phyloP scores from a whole-genome alignment of 2,329 filamentous ascomycete species.

The Pseudopithomyces chartarum region DNA sequence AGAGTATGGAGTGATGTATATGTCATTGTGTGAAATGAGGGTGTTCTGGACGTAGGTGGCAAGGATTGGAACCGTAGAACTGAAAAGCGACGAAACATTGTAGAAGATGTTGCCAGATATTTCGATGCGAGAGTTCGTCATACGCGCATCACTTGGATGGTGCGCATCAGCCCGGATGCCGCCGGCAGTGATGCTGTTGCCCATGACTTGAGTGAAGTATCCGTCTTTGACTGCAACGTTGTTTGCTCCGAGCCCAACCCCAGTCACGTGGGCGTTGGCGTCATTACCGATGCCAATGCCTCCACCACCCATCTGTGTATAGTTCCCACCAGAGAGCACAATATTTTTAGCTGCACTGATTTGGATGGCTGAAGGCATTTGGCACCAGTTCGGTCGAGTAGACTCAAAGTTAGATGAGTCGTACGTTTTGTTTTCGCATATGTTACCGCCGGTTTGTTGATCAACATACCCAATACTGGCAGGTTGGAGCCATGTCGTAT shows the following conservation, averaged over 20 bases:
- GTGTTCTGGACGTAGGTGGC: slow-evolving; percentile 17
- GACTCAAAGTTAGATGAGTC: slow-evolving; percentile 19
- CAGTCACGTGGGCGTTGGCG: slow-evolving; percentile 18
- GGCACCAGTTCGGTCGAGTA: slow-evolving; percentile 18
- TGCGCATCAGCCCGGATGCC: slow-evolving; percentile 18
- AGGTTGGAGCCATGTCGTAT: slow-evolving; percentile 19
- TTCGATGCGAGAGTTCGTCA: slow-evolving; percentile 16
- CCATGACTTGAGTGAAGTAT: slow-evolving; percentile 22
- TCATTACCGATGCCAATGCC: slow-evolving; percentile 22
- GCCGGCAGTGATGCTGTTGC: slow-evolving; percentile 21
- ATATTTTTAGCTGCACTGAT: slow-evolving; percentile 22
- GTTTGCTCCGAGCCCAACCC: slow-evolving; percentile 13
- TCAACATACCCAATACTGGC: slow-evolving; percentile 16
- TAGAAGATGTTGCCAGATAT: slow-evolving; percentile 22
- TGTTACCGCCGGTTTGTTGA: slow-evolving; percentile 19
- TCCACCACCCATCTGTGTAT: slow-evolving; percentile 16
- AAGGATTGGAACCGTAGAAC: slow-evolving; percentile 19
- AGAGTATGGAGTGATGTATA: slow-evolving; percentile 19
- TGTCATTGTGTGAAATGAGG: slow-evolving; percentile 18
- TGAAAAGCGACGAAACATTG: slow-evolving; percentile 18
- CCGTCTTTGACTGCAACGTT: slow-evolving; percentile 16
- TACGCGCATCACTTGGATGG: slow-evolving; percentile 17
- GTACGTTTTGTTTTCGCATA: slow-evolving; percentile 22
- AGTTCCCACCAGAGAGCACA: slow-evolving; percentile 17
- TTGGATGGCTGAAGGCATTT: slow-evolving; percentile 20